Evolutionary conservation across 1,284 basidiomycete genomes (phyloP).

Genomic region (Cystobasidiaceae sp.): DNA sequence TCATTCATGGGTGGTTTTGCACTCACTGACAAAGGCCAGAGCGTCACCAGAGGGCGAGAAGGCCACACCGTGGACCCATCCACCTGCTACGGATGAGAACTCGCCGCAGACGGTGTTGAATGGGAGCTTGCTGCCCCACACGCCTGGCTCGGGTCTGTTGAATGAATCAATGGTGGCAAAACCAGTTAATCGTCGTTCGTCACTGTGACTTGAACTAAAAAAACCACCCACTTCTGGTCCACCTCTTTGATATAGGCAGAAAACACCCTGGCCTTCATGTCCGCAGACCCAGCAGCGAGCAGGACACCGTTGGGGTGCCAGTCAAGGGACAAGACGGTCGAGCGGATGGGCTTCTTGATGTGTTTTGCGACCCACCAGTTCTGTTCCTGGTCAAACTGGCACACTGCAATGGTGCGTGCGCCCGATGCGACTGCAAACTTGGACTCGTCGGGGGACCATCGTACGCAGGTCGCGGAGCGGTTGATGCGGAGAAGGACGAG

Average conservation of each 20-base stretch:
- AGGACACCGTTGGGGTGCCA: constrained; percentile 98
- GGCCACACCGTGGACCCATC: constrained; percentile 93
- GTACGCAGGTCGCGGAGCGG: constrained; percentile 87
- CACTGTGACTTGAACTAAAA: no score
- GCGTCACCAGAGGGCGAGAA: constrained; percentile 93
- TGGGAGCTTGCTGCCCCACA: constrained; percentile 96
- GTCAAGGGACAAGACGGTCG: constrained; percentile 87
- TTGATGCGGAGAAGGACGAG: constrained; percentile 94
- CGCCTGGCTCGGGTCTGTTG: constrained; percentile 75
- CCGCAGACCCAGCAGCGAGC: constrained; percentile 87
- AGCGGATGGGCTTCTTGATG: constrained; percentile 92
- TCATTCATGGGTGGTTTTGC: background rate
- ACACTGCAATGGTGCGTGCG: constrained; percentile 87
- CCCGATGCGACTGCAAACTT: constrained; percentile 99
- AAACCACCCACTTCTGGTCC: constrained; percentile 67
- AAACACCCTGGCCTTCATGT: constrained; percentile 95
- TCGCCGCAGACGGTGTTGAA: constrained; percentile 98
- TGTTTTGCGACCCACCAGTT: constrained; percentile 99
- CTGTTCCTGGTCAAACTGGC: constrained; percentile 91
- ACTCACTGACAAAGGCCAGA: constrained; percentile 84
- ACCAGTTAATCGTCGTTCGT: background rate
- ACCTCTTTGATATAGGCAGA: constrained; percentile 99
- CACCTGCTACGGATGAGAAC: constrained; percentile 77
- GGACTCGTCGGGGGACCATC: constrained; percentile 95
- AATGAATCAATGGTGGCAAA: no score